phyloP scores from a whole-genome alignment of 1,284 basidiomycete species.

The Pseudozyma sp. region DNA sequence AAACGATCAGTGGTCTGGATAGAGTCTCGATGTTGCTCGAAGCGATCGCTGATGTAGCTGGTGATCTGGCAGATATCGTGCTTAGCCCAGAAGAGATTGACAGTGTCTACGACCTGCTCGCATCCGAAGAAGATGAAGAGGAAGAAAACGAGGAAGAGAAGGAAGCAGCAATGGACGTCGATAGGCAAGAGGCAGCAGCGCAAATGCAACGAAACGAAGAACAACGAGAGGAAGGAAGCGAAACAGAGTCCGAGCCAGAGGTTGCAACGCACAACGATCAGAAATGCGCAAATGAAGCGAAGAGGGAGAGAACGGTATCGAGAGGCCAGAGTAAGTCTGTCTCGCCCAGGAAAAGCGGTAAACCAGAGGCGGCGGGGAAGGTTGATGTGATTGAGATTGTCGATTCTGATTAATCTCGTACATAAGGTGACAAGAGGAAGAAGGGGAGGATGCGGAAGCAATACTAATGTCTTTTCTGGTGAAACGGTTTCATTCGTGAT shows the following conservation, averaged over 20 bases:
- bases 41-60: conserved; percentile 53
- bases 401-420: conserved; percentile 30
- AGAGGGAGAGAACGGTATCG: conserved; percentile 4
- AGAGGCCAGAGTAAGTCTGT: conserved; percentile 5
- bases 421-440: neutral
- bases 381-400: conserved; percentile 39
- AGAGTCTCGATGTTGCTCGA: conserved; percentile 44
- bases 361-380: neutral
- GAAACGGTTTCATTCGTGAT: too few relatives aligned
- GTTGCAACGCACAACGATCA: neutral
- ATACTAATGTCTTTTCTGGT: neutral
- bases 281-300: neutral
- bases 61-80: conserved; percentile 59
- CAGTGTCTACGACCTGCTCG: conserved; percentile 55
- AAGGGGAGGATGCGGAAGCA: neutral
- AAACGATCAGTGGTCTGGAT: conserved; percentile 18
- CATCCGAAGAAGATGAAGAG: conserved; percentile 28
- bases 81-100: conserved; percentile 61
- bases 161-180: conserved; percentile 29
- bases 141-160: conserved; percentile 25
- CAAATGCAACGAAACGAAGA: neutral
- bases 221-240: conserved; percentile 18
- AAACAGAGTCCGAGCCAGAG: conserved; percentile 45
- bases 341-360: conserved; percentile 17
- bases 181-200: neutral